These are phyloP conservation scores for Jaapia argillacea DNA, from an alignment of 768 basidiomycete genomes.

Conservation along the genomic window DNA sequence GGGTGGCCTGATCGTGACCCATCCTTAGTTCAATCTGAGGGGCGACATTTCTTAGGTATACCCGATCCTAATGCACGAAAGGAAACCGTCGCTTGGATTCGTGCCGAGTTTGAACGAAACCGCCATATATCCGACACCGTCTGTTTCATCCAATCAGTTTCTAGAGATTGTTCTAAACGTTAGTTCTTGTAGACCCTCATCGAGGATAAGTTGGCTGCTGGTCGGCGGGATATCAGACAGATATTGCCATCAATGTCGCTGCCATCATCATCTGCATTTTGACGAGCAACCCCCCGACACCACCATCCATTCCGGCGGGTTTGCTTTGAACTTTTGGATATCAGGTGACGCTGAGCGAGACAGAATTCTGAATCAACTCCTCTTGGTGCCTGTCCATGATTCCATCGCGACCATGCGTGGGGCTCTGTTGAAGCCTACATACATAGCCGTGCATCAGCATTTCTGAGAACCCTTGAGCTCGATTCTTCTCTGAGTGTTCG, in stretches of 20 bases:
- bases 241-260: constrained; percentile 31
- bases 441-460: too few species aligned
- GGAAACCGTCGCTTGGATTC: constrained; percentile 68
- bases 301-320: too few species aligned
- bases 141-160: constrained; percentile 11
- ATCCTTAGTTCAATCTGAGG: background rate
- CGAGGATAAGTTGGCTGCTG: constrained; percentile 47
- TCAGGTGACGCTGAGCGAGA: too few species aligned
- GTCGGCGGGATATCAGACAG: constrained; percentile 50
- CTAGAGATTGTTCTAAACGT: background rate
- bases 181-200: constrained; percentile 36
- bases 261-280: too few species aligned
- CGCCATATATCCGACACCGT: constrained; percentile 49
- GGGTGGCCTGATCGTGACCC: constrained; percentile 6
- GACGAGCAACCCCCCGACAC: too few species aligned
- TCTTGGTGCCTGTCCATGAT: too few species aligned
- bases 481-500: too few species aligned
- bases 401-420: too few species aligned
- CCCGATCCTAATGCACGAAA: constrained; percentile 47
- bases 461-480: too few species aligned
- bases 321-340: too few species aligned
- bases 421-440: too few species aligned
- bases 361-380: too few species aligned
- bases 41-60: constrained; percentile 39
- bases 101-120: constrained; percentile 60